These are phyloP conservation scores for Colletotrichum gigasporum DNA, from an alignment of 2,329 filamentous ascomycete species.

Conservation along the genomic window DNA sequence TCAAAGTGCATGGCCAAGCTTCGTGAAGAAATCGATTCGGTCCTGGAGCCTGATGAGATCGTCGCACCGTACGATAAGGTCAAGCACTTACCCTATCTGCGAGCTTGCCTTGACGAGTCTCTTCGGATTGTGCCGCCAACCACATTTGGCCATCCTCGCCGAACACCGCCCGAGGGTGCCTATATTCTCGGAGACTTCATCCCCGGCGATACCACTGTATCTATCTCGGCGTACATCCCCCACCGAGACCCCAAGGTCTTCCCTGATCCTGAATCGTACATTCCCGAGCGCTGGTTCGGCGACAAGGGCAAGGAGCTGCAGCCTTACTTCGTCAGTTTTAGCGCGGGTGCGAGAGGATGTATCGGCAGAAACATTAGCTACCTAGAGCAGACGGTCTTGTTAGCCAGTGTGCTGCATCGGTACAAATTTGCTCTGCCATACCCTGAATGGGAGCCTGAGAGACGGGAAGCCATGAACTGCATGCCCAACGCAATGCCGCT, in stretches of 20 bases:
- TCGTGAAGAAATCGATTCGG: conserved; percentile 51
- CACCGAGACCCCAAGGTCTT: conserved; percentile 36
- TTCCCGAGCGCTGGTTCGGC: conserved; percentile 43
- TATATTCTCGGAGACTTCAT: conserved; percentile 52
- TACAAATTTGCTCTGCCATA: conserved; percentile 45
- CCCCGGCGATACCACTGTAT: conserved; percentile 53
- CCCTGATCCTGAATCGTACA: conserved; percentile 36
- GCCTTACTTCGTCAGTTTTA: conserved; percentile 49
- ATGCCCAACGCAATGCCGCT: conserved; percentile 10
- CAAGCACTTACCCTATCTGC: conserved; percentile 60
- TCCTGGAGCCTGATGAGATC: conserved; percentile 51
- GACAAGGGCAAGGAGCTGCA: conserved; percentile 49
- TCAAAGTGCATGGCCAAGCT: conserved; percentile 49
- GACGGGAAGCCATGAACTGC: conserved; percentile 2
- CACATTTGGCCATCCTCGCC: conserved; percentile 51
- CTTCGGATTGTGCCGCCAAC: conserved; percentile 55
- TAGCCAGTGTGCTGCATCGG: conserved; percentile 51
- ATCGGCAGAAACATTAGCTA: conserved; percentile 45
- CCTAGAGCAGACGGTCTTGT: conserved; percentile 55
- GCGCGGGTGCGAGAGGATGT: conserved; percentile 33
- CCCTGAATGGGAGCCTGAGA: not conserved
- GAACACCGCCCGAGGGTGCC: conserved; percentile 53
- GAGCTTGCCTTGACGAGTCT: conserved; percentile 60
- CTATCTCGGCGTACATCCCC: conserved; percentile 40
- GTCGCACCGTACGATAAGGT: conserved; percentile 60